Percentiles rank a stretch among this genome's conserved stretches.
Conservation (phyloP, 768 basidiomycete species). For the Mycena chlorophos region DNA sequence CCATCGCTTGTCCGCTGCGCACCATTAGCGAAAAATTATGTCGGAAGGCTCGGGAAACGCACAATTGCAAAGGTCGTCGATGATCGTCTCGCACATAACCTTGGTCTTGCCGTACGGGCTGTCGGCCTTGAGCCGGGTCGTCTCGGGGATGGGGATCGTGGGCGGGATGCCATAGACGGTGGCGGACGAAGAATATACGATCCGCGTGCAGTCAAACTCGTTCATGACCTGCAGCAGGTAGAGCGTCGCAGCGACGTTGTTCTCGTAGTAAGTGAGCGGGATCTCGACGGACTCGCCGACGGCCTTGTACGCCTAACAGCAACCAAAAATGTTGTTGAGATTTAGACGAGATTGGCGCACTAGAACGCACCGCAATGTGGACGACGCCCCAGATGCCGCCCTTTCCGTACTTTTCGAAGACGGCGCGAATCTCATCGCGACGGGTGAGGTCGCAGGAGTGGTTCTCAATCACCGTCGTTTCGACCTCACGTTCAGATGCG, state of each 20-base stretch:
- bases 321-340: not conserved
- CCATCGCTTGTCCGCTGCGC: slow-evolving; percentile 73
- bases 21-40: slow-evolving; percentile 6
- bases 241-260: slow-evolving; percentile 90
- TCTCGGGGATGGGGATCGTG: slow-evolving; percentile 90
- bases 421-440: slow-evolving; percentile 64
- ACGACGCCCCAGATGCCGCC: slow-evolving; percentile 96
- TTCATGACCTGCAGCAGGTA: slow-evolving; percentile 84
- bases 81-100: slow-evolving; percentile 86
- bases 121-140: slow-evolving; percentile 81
- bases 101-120: slow-evolving; percentile 98
- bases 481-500: slow-evolving; percentile 65
- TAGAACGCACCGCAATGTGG: slow-evolving; percentile 80
- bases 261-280: slow-evolving; percentile 89
- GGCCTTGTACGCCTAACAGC: slow-evolving; percentile 85
- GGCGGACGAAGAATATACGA: slow-evolving; percentile 98
- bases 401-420: slow-evolving; percentile 84
- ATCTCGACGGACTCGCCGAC: slow-evolving; percentile 96
- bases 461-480: slow-evolving; percentile 72
- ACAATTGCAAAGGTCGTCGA: slow-evolving; percentile 86
- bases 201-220: slow-evolving; percentile 76
- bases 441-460: slow-evolving; percentile 74
- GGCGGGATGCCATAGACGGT: slow-evolving; percentile 97
- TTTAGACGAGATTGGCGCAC: not conserved
- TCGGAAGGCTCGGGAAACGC: slow-evolving; percentile 17